These are phyloP conservation scores for Chaetomium strumarium DNA, from an alignment of 2,329 filamentous ascomycete species.

Conservation along the genomic window DNA sequence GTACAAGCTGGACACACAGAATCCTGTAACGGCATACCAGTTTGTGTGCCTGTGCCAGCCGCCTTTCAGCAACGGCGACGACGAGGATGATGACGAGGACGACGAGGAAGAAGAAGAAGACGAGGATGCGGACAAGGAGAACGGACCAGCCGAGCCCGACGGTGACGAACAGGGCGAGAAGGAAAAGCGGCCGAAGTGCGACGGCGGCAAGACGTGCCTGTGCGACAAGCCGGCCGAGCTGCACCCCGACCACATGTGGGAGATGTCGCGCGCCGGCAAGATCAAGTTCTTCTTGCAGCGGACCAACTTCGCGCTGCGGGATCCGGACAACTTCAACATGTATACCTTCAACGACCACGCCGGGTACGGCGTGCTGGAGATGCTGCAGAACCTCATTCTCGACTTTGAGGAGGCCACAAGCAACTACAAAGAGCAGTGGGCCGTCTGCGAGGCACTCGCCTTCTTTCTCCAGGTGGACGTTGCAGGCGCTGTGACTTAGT, in stretches of 20 bases:
- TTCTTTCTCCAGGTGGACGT: slow-evolving; percentile 26
- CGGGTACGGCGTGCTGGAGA: slow-evolving; percentile 36
- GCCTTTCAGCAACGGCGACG: slow-evolving; percentile 12
- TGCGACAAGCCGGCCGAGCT: slow-evolving; percentile 29
- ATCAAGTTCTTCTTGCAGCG: slow-evolving; percentile 24
- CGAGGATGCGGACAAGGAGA: slow-evolving; percentile 1
- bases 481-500: slow-evolving; percentile 12
- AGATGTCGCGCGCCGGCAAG: slow-evolving; percentile 28
- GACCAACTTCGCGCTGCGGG: slow-evolving; percentile 15
- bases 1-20: slow-evolving; percentile 4
- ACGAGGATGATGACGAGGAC: slow-evolving; percentile 9
- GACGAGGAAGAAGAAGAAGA: neutral
- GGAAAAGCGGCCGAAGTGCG: slow-evolving; percentile 12
- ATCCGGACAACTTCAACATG: slow-evolving; percentile 32
- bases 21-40: slow-evolving; percentile 10
- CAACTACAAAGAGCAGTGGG: slow-evolving; percentile 33
- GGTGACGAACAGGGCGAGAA: neutral
- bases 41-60: slow-evolving; percentile 19
- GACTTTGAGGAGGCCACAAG: slow-evolving; percentile 30
- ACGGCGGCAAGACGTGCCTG: slow-evolving; percentile 28
- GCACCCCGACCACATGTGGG: slow-evolving; percentile 31
- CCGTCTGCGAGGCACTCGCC: slow-evolving; percentile 34
- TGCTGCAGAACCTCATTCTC: slow-evolving; percentile 38
- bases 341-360: slow-evolving; percentile 39
- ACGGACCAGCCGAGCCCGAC: neutral